Base-by-base conservation (phyloP, 179 eudicot genomes). In the Drosera spatulata region DNA sequence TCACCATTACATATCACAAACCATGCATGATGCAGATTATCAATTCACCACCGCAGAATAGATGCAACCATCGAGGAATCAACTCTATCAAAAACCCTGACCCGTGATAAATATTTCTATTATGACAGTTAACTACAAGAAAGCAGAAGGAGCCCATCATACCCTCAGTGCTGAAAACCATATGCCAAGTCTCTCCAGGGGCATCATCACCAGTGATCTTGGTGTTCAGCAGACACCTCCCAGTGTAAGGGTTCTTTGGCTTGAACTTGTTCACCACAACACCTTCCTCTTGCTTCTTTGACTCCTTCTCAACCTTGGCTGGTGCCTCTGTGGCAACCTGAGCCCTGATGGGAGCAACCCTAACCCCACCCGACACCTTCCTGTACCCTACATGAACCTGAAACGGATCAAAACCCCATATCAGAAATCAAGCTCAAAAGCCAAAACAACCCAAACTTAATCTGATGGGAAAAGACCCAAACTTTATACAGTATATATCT, bases 171-270 rank as follows among this genome's bases (percentile, higher is more conserved):
- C 68, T 61, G 74, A 93, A 90, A 68, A 93, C 95, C 94, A 93
- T 93, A 74, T 93, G 99, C 93, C 95, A 86, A 41, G 99, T 93
- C 66, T 93, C 99, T 62, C 99, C 99, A 37, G 97, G 99, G 43
- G 99, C 99, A 81, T 90, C 95, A 65, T 90, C 99, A 3, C 84
- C 97, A 15, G 99, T 93, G 73, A 93, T 90, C 84, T 83, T 93
- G 45, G 91, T 81, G 77, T 93, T 93, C 12, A 83, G 84, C 41
- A 93, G 85, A 67, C 95, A 86, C 59, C 75, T 79, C 11, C 95
- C 97, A 67, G 68, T 48, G 78, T 83, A 93, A 56, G 99, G 99
- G 10, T 80, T 78, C 77, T 93, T 93, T 1, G 99, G 99, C 82
- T 77, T 85, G 80, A 8, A 93, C 70, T 86, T 93, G 83, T 93